phyloP scores from a whole-genome alignment of 164 flowering plant genomes.

The Umbilicus rupestris region DNA sequence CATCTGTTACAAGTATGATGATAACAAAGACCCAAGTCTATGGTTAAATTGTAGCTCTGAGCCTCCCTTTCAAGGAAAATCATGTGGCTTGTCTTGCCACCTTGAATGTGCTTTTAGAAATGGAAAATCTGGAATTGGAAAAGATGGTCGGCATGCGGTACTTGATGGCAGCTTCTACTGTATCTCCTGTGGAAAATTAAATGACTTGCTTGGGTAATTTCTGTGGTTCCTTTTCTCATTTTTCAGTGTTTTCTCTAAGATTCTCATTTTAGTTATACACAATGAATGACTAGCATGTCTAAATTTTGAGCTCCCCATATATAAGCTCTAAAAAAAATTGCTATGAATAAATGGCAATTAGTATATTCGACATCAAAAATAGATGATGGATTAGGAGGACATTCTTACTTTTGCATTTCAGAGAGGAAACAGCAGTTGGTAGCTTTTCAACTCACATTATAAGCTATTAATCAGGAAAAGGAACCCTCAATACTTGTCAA shows the following conservation, averaged over 20 bases:
- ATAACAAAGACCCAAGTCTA: conserved; percentile 96
- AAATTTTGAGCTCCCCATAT: no score
- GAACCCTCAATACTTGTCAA: no score
- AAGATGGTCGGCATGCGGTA: conserved; percentile 22
- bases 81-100: conserved; percentile 92
- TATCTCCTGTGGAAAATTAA: conserved; percentile 71
- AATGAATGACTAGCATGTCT: no score
- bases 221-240: neutral
- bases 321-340: no score
- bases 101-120: conserved; percentile 80
- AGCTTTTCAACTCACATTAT: no score
- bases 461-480: no score
- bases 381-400: no score
- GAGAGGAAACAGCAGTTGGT: no score
- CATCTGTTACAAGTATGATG: conserved; percentile 73
- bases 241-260: neutral
- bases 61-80: conserved; percentile 47
- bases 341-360: no score
- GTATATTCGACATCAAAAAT: no score
- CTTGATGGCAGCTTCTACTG: conserved; percentile 78
- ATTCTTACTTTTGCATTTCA: no score
- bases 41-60: conserved; percentile 87
- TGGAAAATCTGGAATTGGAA: conserved; percentile 55
- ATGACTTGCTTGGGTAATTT: conserved; percentile 73
- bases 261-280: neutral